A percentile compares a stretch with the other conserved stretches of the same genome.
Conservation (phyloP, 768 basidiomycete genomes). For the Kwoniella dendrophila region DNA sequence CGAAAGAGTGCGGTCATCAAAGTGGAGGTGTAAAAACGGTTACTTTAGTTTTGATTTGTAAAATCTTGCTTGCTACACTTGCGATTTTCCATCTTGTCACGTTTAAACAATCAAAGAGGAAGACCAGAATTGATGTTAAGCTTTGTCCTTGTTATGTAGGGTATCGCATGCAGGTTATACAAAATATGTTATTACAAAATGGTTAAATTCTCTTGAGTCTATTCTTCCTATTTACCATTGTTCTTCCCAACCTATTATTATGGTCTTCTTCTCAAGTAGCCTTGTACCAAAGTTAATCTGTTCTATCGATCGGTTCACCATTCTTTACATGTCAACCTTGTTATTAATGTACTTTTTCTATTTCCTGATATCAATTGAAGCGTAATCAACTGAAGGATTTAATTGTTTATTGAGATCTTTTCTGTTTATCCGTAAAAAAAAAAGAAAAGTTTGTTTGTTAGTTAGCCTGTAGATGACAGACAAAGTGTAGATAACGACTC, state of each 20-base stretch:
- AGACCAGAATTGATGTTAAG: neutral
- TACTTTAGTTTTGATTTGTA: too few relatives aligned
- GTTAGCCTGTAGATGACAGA: neutral
- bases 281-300: too few relatives aligned
- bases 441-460: neutral
- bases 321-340: neutral
- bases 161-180: constrained; percentile 28
- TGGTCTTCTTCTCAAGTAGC: too few relatives aligned
- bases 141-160: neutral
- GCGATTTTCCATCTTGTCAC: too few relatives aligned
- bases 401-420: constrained; percentile 22
- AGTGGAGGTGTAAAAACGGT: constrained; percentile 3
- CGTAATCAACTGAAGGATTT: constrained; percentile 21
- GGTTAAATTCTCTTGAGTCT: neutral
- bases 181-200: constrained; percentile 4
- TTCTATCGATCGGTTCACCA: neutral
- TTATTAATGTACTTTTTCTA: neutral
- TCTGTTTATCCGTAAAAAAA: neutral
- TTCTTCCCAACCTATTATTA: neutral
- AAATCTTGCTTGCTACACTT: too few relatives aligned
- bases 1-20: neutral
- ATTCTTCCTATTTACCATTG: neutral
- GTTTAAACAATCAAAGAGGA: neutral
- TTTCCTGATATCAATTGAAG: constrained; percentile 3
- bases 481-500: constrained; percentile 17